Evolutionary conservation across 148 eudicot species (phyloP), one percentile per base, ranked within the genome.

Genomic region (Chenopodium quinoa): DNA sequence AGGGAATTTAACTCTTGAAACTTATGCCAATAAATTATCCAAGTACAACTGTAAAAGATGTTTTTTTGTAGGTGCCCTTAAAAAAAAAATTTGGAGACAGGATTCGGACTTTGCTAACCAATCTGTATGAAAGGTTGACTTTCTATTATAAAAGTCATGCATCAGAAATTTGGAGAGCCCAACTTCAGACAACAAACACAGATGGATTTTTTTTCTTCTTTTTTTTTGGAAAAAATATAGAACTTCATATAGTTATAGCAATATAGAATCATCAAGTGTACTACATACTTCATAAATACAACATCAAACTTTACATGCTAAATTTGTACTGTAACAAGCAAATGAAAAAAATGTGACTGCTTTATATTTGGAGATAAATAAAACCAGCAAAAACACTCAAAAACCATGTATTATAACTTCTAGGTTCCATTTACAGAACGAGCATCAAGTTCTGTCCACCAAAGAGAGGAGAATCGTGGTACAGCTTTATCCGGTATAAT

Each of bases 391-490:
- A 62, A 20, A 46, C 69, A 52, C 62, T 52, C 25, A 7, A 54
- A 29, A 69, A 77, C 14, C 22, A 11, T 56, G 70, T 63, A 14
- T 60, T 44, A 71, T 62, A 70, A 71, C 76, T 75, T 27, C 84
- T 84, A 89, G 50, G 78, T 84, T 40, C 84, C 90, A 37, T 90
- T 91, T 19, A 83, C 82, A 3, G 94, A 84, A 27, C 83, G 40
- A 47, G 89, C 78, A 83, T 90, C 98, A 58, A 92, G 92, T 80
- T 93, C 97, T 22, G 93, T 90, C 95, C 95, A 93, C 97, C 98
- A 93, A 82, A 92, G 91, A 66, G 98, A 91, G 17, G 97, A 90
- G 50, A 89, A 70, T 81, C 87, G 85, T 1, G 99, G 97, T 11
- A 76, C 82, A 20, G 98, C 99, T 82, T 77, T 89, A 64, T 89